Evolutionary conservation across 805 yeast species (phyloP).

Genomic region (Metschnikowia chrysomelidarum): DNA sequence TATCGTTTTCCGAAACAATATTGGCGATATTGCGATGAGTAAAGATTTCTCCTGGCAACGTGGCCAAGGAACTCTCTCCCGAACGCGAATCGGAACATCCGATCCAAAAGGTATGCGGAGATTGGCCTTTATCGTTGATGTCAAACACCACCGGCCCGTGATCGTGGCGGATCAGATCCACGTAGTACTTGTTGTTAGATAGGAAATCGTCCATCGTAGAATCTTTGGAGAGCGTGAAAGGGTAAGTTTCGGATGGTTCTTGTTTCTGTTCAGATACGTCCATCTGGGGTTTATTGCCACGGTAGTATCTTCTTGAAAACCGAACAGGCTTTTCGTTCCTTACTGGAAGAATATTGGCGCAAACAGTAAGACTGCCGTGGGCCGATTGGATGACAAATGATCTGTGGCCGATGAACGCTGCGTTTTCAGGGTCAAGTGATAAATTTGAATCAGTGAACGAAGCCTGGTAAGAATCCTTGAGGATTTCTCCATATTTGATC

Average conservation of each 20-base stretch:
- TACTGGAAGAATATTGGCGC: too few relatives aligned
- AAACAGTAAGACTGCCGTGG: too few relatives aligned
- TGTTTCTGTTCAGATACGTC: too few relatives aligned
- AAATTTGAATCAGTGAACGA: too few relatives aligned
- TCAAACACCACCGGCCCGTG: slow-evolving; percentile 20
- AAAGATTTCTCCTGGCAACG: slow-evolving; percentile 22
- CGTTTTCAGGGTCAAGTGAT: too few relatives aligned
- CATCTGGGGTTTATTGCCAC: too few relatives aligned
- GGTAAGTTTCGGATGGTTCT: slow-evolving; percentile 34
- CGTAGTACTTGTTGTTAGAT: slow-evolving; percentile 20
- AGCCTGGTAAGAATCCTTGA: too few relatives aligned
- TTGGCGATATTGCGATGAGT: slow-evolving; percentile 24
- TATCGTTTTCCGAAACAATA: slow-evolving; percentile 20
- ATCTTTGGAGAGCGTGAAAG: slow-evolving; percentile 46
- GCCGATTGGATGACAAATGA: too few relatives aligned
- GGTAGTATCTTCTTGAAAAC: too few relatives aligned
- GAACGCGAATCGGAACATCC: slow-evolving; percentile 23
- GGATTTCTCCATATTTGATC: too few relatives aligned
- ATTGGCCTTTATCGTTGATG: slow-evolving; percentile 21
- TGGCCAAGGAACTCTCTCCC: slow-evolving; percentile 20
- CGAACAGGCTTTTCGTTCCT: too few relatives aligned
- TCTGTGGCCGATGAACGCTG: too few relatives aligned
- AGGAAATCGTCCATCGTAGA: slow-evolving; percentile 18
- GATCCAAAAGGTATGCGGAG: slow-evolving; percentile 23
- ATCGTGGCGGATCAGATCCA: slow-evolving; percentile 21